Base-by-base conservation (phyloP, 768 basidiomycete genomes). In the Panaeolus papilionaceus region DNA sequence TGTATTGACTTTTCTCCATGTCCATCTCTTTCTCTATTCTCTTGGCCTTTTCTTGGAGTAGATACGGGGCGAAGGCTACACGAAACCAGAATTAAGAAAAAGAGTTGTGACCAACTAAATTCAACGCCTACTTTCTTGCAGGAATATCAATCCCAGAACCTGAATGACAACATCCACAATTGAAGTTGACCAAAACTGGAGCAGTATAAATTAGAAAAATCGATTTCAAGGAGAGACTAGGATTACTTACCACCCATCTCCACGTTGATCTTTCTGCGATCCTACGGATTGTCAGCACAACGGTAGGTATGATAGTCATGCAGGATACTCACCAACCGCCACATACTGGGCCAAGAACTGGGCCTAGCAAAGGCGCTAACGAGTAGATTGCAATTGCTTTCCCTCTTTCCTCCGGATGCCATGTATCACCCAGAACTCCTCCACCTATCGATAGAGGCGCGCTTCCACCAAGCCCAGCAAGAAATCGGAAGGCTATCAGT, bases 381-480 rank as follows among this genome's bases (percentile, higher is more conserved):
- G 89, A 87, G 70, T 89, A 92, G 0, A 91, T 79, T 0, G 89
- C 85, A n/a, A 89, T 82, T 0, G 90, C 90, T 71, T 83, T 80
- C 1, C 91, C 91, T 73, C 90, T 82, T 67, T 91, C 83, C 72
- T 91, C 89, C 0, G 87, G 67, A 38, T 71, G 73, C 86, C 87
- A 91, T n/a, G 85, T 79, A 72, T 92, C 90, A 8, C 85, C 85
- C 0, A 92, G 75, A 3, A 90, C 81, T 9, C 90, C 92, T 26
- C 89, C 92, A 62, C 91, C 92, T 69, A 92, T 86, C 4, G 87
- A 77, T 1, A 92, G 78, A 6, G 92, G 89, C 0, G 91, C 92
- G 64, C 89, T 89, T 0, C 92, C 92, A 33, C 92, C 92, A 1
- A 93, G 67, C 1, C 92, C 92, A 0, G 91, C 78, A 2, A 93